Evolutionary conservation across 139 green algal species (phyloP).

Genomic region (Closterium sp.): DNA sequence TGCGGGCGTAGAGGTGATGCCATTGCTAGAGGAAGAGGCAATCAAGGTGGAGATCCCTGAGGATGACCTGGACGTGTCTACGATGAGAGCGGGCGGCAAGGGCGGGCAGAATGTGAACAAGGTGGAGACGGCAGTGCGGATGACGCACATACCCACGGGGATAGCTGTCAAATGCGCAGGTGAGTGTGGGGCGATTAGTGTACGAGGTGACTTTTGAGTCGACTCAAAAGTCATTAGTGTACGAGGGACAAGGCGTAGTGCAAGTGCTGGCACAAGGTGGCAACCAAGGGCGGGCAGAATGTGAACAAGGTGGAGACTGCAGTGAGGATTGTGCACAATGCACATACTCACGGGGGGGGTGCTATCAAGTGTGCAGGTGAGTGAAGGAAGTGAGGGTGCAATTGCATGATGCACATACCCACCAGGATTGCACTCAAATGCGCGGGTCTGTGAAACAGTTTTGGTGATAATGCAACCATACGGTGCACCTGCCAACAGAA

Average conservation of each 20-base stretch:
- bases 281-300: slow-evolving; percentile 85
- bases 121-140: slow-evolving; percentile 85
- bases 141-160: slow-evolving; percentile 84
- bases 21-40: slow-evolving; percentile 48
- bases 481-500: too few relatives aligned
- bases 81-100: slow-evolving; percentile 46
- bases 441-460: too few relatives aligned
- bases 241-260: slow-evolving; percentile 48
- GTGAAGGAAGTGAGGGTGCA: background rate
- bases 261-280: slow-evolving; percentile 49
- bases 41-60: slow-evolving; percentile 66
- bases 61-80: slow-evolving; percentile 78
- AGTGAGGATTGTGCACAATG: slow-evolving; percentile 79
- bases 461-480: too few relatives aligned
- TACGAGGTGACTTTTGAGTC: too few relatives aligned
- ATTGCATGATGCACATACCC: slow-evolving; percentile 48
- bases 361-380: slow-evolving; percentile 66
- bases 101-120: slow-evolving; percentile 97
- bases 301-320: slow-evolving; percentile 96
- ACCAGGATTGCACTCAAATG: slow-evolving; percentile 81
- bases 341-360: slow-evolving; percentile 85
- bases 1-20: slow-evolving; percentile 84
- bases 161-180: slow-evolving; percentile 68
- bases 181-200: background rate
- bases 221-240: too few relatives aligned